phyloP scores from a whole-genome alignment of 352 stramenopile species.

The Phytopythium oedochilum region DNA sequence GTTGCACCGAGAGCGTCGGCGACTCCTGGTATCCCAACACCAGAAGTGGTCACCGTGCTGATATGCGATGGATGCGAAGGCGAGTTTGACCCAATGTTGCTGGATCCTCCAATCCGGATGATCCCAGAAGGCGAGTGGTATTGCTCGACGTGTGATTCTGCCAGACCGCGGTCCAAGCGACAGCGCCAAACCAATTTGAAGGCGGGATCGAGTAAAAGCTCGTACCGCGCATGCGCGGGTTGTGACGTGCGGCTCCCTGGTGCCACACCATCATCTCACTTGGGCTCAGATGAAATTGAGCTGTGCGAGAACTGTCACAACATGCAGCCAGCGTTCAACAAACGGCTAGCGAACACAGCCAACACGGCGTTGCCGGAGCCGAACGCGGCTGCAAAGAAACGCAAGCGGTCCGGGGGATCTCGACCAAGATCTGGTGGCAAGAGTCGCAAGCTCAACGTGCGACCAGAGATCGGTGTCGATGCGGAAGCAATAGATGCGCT shows the following conservation, averaged over 20 bases:
- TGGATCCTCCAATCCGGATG: slow-evolving; percentile 38
- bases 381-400: slow-evolving; percentile 15
- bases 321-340: slow-evolving; percentile 11
- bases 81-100: slow-evolving; percentile 45
- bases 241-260: slow-evolving; percentile 16
- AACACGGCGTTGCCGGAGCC: neutral
- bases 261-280: slow-evolving; percentile 10
- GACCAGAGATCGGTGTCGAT: neutral
- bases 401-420: slow-evolving; percentile 16
- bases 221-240: slow-evolving; percentile 18
- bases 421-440: slow-evolving; percentile 8
- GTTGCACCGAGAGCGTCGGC: neutral
- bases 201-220: neutral
- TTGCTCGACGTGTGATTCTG: slow-evolving; percentile 19
- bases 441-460: neutral
- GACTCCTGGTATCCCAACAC: neutral
- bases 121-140: slow-evolving; percentile 56
- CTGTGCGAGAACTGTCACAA: slow-evolving; percentile 28
- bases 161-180: slow-evolving; percentile 1
- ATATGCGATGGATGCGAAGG: slow-evolving; percentile 70
- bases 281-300: slow-evolving; percentile 12
- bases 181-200: slow-evolving; percentile 1
- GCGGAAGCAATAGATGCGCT: neutral
- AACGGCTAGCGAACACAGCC: neutral
- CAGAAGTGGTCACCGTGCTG: slow-evolving; percentile 33